Percentiles rank a stretch among this genome's conserved stretches.
These are phyloP conservation scores for Colletotrichum musae DNA, from an alignment of 2,329 filamentous ascomycete species.

Conservation along the genomic window DNA sequence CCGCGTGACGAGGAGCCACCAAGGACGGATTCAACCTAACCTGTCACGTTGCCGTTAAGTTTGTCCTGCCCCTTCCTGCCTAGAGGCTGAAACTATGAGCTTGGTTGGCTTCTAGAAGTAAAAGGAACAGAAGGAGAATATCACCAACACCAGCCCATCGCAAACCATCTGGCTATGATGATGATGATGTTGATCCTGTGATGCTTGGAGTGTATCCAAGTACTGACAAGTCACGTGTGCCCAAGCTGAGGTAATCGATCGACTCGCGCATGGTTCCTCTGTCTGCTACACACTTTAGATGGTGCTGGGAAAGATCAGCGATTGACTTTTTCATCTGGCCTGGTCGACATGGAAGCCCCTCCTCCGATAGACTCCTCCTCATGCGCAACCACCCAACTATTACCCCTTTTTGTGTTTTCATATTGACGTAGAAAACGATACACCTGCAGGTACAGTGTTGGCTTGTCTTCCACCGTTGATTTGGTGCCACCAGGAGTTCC, in stretches of 20 bases:
- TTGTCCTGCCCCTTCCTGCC: no score
- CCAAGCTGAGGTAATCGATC: slow-evolving; percentile 6
- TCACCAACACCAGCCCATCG: no score
- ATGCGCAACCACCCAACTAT: background rate
- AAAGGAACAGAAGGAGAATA: no score
- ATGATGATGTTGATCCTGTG: no score
- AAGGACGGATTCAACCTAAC: no score
- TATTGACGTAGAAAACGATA: background rate
- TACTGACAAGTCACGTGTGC: background rate
- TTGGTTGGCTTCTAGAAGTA: no score
- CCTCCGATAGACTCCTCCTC: slow-evolving; percentile 6
- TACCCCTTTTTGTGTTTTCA: slow-evolving; percentile 6
- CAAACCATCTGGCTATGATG: no score
- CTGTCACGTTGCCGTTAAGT: no score
- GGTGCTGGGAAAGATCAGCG: slow-evolving; percentile 24
- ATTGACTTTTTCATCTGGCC: slow-evolving; percentile 37
- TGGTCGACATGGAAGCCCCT: slow-evolving; percentile 25
- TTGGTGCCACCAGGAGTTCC: background rate
- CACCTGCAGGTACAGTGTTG: background rate
- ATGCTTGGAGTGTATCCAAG: background rate
- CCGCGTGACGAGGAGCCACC: no score
- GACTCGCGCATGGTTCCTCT: slow-evolving; percentile 7
- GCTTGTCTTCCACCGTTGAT: background rate
- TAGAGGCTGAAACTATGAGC: no score
- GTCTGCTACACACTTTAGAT: slow-evolving; percentile 1